These are phyloP conservation scores for Noccaea caerulescens DNA, from an alignment of 345 rosid genomes.

Conservation along the genomic window DNA sequence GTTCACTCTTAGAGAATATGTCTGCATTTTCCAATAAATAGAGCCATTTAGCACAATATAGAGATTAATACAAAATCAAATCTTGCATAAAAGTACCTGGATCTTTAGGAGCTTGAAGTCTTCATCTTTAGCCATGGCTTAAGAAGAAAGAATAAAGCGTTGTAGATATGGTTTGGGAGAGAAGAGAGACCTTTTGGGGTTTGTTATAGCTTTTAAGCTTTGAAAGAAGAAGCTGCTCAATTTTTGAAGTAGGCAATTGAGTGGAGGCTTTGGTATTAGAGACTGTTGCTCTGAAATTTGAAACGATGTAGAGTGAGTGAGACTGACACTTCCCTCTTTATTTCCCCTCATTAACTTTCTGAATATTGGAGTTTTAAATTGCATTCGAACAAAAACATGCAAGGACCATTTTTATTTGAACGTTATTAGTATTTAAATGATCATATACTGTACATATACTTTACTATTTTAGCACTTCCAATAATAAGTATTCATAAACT, in stretches of 20 bases:
- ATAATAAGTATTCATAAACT: not conserved
- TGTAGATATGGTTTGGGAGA: not conserved
- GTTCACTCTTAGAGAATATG: conserved; percentile 73
- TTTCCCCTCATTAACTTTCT: conserved; percentile 24
- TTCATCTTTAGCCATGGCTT: conserved; percentile 81
- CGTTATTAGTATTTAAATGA: not conserved
- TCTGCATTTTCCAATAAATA: conserved; percentile 43
- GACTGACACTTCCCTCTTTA: conserved; percentile 27
- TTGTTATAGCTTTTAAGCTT: not conserved
- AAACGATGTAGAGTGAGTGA: conserved; percentile 29
- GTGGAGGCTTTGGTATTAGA: conserved; percentile 33
- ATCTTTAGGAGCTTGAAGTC: conserved; percentile 90
- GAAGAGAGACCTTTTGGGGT: not conserved
- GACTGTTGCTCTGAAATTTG: conserved; percentile 33
- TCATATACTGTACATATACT: not conserved
- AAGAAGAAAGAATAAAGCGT: conserved; percentile 26
- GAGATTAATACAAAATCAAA: not conserved
- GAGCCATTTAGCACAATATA: not conserved
- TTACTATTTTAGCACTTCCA: not conserved
- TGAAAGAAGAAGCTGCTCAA: no score
- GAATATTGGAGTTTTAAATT: conserved; percentile 15
- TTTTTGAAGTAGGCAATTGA: conserved; percentile 29
- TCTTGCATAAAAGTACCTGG: conserved; percentile 51
- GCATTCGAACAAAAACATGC: conserved; percentile 13
- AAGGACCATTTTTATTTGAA: conserved; percentile 26